phyloP scores from a whole-genome alignment of 306 rosid genomes.

The Cicer arietinum region DNA sequence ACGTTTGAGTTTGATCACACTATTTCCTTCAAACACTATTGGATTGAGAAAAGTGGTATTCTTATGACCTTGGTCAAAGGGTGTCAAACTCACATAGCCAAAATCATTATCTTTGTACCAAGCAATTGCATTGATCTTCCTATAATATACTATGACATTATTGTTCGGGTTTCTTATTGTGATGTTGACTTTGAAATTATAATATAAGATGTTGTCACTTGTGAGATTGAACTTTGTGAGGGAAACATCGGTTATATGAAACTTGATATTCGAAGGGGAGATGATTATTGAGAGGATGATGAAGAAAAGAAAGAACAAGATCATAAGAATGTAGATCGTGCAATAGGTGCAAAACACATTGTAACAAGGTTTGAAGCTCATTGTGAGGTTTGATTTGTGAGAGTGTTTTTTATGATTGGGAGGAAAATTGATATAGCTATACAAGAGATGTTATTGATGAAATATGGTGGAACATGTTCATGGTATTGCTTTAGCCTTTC shows the following conservation, averaged over 20 bases:
- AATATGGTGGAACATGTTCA: background rate
- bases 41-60: slow-evolving; percentile 42
- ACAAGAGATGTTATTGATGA: background rate
- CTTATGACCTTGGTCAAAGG: slow-evolving; percentile 54
- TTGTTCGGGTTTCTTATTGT: slow-evolving; percentile 47
- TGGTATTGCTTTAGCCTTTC: slow-evolving; percentile 7
- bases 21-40: slow-evolving; percentile 36
- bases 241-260: slow-evolving; percentile 40
- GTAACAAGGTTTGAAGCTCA: background rate
- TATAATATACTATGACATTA: slow-evolving; percentile 38
- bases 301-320: background rate
- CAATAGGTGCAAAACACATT: background rate
- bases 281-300: slow-evolving; percentile 16
- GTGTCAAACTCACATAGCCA: slow-evolving; percentile 17
- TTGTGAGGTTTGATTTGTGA: background rate
- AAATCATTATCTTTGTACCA: slow-evolving; percentile 45
- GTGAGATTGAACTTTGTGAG: slow-evolving; percentile 50
- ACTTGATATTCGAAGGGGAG: slow-evolving; percentile 38
- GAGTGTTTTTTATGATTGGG: background rate
- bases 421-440: background rate
- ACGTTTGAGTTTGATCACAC: slow-evolving; percentile 10
- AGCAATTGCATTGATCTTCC: slow-evolving; percentile 34
- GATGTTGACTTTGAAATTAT: slow-evolving; percentile 43
- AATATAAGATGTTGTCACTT: slow-evolving; percentile 39
- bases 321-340: background rate